A percentile compares a stretch with the other conserved stretches of the same genome.
Conservation (phyloP, 192 early-diverging fungal genomes). For the Phycomyces blakesleeanus region DNA sequence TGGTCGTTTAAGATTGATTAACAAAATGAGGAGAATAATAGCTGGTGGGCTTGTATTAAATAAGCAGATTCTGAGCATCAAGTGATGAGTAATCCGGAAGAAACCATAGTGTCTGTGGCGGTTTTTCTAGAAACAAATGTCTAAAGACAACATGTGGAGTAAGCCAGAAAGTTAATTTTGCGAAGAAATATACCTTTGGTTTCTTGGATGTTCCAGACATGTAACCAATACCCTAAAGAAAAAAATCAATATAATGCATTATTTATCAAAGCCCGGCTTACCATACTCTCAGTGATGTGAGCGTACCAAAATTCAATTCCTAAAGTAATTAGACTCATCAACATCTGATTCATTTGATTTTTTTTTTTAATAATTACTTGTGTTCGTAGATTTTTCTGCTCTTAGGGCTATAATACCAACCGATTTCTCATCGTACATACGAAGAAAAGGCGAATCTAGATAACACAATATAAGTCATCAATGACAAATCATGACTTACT, state of each 20-base stretch:
- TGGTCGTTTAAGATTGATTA: too few relatives aligned
- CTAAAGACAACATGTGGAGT: conserved; percentile 6
- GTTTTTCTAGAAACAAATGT: conserved; percentile 23
- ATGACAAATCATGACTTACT: not conserved
- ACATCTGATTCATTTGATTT: not conserved
- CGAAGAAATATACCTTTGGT: conserved; percentile 11
- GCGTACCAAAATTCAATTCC: conserved; percentile 61
- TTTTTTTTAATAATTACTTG: not conserved
- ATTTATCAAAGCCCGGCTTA: conserved; percentile 18
- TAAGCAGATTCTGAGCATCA: too few relatives aligned
- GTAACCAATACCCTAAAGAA: conserved; percentile 24
- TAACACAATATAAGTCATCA: not conserved
- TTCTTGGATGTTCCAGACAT: conserved; percentile 20
- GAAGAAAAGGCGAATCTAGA: conserved; percentile 30
- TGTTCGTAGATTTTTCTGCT: conserved; percentile 1
- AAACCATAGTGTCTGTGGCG: not conserved
- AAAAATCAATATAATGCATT: not conserved
- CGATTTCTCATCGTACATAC: conserved; percentile 27
- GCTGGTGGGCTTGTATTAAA: too few relatives aligned
- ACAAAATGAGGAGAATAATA: too few relatives aligned
- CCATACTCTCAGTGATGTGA: conserved; percentile 75
- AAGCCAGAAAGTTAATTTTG: not conserved
- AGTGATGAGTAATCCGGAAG: conserved; percentile 14
- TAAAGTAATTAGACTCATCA: not conserved
- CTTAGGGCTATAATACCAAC: conserved; percentile 35